phyloP scores from a whole-genome alignment of 2,329 filamentous ascomycete species.

The Aspergillus sclerotialis region DNA sequence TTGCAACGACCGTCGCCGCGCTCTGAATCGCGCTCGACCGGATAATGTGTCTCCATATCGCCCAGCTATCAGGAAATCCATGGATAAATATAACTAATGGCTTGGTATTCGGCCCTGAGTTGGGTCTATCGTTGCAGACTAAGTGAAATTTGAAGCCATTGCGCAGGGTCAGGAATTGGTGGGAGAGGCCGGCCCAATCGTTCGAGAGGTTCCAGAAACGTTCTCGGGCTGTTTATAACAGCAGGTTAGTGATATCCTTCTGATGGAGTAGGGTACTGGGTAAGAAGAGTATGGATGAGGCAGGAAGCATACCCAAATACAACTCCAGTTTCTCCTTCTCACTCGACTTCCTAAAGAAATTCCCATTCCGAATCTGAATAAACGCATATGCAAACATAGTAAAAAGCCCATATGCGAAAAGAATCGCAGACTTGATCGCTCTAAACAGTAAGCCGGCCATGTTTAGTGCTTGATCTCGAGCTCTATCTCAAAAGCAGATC shows the following conservation, averaged over 20 bases:
- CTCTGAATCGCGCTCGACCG: constrained; percentile 30
- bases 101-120: constrained; percentile 15
- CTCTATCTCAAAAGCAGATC: not conserved
- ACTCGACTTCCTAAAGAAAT: constrained; percentile 29
- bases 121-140: constrained; percentile 35
- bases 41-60: constrained; percentile 47
- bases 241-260: no score
- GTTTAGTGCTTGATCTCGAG: not conserved
- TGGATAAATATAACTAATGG: constrained; percentile 50
- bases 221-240: constrained; percentile 40
- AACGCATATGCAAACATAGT: constrained; percentile 25
- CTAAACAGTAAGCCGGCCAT: constrained; percentile 17
- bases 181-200: constrained; percentile 40
- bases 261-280: no score
- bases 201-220: constrained; percentile 49
- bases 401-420: constrained; percentile 29
- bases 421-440: constrained; percentile 10
- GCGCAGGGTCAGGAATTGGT: constrained; percentile 45
- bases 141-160: constrained; percentile 50
- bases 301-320: constrained; percentile 34
- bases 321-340: constrained; percentile 36
- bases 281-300: no score
- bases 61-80: constrained; percentile 54
- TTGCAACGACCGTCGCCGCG: constrained; percentile 43
- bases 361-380: constrained; percentile 24